Evolutionary conservation across 208 protist genomes (phyloP), one percentile per base, ranked within the genome.

Genomic region (Novymonas esmeraldas): DNA sequence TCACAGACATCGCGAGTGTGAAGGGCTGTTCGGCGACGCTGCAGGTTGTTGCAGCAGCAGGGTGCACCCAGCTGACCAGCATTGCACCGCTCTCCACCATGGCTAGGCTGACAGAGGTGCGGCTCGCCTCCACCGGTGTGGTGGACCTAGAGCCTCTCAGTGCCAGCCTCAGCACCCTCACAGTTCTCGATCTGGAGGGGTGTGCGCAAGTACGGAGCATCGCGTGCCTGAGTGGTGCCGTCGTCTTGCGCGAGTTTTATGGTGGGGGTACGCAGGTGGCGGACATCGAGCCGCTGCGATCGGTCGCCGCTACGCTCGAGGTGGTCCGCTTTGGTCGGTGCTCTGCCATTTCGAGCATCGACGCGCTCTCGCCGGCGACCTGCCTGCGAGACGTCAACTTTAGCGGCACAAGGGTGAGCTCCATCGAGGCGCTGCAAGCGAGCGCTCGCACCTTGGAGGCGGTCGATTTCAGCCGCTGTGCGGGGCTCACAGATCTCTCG

Each of bases 231-330:
- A 38, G 49, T 14, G 6, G 16, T 5, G 50, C 62, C 10, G 41
- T 28, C 6, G 16, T 29, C 0, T 33, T 67, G 10, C 48, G 50
- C 2, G 62, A 67, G 48, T 9, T 58, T 1, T 50, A 34, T 18
- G 57, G 62, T 26, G 62, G 62, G 11, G 62, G 62, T 7, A 58
- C 62, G 5, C 50, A 57, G 16, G 31, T 67, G 18, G 1, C 0
- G 6, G 31, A 42, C 28, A 1, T 67, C 29, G 41, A 24, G 2
- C 62, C 62, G 16, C 33, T 67, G 24, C 16, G 14, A 24, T 5
- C 3, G 1, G 41, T 50, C 18, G 50, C 62, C 4, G 6, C 18
- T 0, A 58, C 26, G 5, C 22, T 67, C 7, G 28, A 59, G 28
- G 38, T 48, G 11, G 28, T 67, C 0, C 34, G 24, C 28, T 34